These are phyloP conservation scores for Glebionis coronaria DNA, from an alignment of 129 eudicot genomes.

Conservation along the genomic window DNA sequence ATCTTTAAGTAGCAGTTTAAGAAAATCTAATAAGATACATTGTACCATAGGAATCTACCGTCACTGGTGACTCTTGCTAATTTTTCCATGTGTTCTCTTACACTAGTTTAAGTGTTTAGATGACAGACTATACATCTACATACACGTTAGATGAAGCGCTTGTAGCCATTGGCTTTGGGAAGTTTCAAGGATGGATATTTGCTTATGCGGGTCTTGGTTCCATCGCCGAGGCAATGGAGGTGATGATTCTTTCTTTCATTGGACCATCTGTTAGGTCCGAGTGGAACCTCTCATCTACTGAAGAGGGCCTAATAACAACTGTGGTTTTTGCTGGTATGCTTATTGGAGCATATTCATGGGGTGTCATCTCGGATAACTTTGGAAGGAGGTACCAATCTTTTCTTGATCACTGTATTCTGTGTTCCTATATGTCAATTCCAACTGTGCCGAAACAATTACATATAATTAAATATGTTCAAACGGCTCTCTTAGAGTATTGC, in stretches of 20 bases:
- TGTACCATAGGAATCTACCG: neutral
- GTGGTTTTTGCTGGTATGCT: conserved; percentile 83
- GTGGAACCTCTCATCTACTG: conserved; percentile 65
- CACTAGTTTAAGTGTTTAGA: conserved; percentile 30
- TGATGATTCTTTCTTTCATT: conserved; percentile 70
- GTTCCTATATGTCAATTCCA: too few species aligned
- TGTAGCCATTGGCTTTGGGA: conserved; percentile 66
- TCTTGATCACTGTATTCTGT: neutral
- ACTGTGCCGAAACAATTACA: neutral
- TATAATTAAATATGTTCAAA: too few species aligned
- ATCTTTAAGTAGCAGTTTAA: neutral
- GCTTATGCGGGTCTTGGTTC: conserved; percentile 75
- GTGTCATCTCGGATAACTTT: conserved; percentile 59
- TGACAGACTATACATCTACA: conserved; percentile 29
- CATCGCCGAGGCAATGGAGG: conserved; percentile 81
- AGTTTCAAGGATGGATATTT: conserved; percentile 57
- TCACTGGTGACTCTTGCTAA: conserved; percentile 5
- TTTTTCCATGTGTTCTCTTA: conserved; percentile 12
- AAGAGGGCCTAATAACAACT: conserved; percentile 66
- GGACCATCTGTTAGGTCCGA: conserved; percentile 61
- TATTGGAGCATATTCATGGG: conserved; percentile 75
- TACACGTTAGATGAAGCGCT: conserved; percentile 84
- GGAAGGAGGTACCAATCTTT: conserved; percentile 55
- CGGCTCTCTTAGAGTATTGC: too few species aligned
- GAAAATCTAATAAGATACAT: neutral